phyloP scores from a whole-genome alignment of 257 asterid genomes.

The Ophiorrhiza pumila region DNA sequence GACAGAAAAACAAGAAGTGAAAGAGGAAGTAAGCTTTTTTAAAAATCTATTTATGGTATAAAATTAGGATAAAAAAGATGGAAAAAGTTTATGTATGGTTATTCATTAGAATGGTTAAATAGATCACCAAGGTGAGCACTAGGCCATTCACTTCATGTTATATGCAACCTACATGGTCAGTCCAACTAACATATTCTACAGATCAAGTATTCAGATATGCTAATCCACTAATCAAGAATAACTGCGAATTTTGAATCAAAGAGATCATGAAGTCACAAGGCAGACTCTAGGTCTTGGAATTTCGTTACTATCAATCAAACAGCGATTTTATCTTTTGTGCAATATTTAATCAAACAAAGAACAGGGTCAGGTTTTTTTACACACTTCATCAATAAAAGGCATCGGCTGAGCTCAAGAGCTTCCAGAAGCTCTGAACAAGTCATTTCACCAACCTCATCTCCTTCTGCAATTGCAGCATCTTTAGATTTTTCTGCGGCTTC shows the following conservation, averaged over 20 bases:
- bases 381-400: conserved; percentile 88
- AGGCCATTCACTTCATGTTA: neutral
- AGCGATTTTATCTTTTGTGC: too few relatives aligned
- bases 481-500: conserved; percentile 92
- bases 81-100: neutral
- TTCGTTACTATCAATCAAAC: neutral
- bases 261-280: too few relatives aligned
- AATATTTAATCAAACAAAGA: neutral
- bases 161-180: neutral
- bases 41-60: neutral
- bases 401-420: conserved; percentile 99
- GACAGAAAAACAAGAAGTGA: neutral
- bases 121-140: neutral
- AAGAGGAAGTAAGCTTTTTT: too few relatives aligned
- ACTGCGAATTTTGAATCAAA: neutral
- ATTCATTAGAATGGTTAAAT: neutral
- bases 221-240: neutral
- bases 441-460: conserved; percentile 87
- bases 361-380: conserved; percentile 20
- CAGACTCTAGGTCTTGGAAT: neutral
- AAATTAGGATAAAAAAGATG: neutral
- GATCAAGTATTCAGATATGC: neutral
- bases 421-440: conserved; percentile 96
- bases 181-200: neutral
- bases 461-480: conserved; percentile 62